A percentile compares a stretch with the other conserved stretches of the same genome.
Evolutionary conservation across 192 early-diverging fungal genomes (phyloP).

Genomic region (Lunasporangiospora selenospora): DNA sequence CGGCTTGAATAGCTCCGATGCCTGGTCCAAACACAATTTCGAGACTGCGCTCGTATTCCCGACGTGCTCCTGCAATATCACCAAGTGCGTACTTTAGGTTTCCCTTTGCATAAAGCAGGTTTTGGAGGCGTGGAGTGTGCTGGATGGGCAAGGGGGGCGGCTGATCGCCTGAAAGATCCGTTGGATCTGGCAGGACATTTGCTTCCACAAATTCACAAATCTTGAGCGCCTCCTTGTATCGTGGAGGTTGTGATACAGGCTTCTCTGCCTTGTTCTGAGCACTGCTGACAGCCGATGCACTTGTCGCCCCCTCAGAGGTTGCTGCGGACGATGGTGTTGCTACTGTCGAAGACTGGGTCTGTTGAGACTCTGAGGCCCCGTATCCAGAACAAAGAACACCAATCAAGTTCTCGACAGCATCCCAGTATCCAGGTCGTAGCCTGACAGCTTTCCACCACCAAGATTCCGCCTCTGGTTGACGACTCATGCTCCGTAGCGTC

Average conservation of each 20-base stretch:
- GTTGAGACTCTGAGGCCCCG: constrained; percentile 21
- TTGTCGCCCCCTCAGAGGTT: constrained; percentile 9
- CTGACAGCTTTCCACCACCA: constrained; percentile 87
- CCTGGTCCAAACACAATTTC: constrained; percentile 67
- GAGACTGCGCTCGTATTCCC: constrained; percentile 85
- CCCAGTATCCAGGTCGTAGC: constrained; percentile 91
- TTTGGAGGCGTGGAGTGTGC: constrained; percentile 76
- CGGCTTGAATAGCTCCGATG: constrained; percentile 37
- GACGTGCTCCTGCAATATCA: constrained; percentile 70
- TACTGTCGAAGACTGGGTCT: constrained; percentile 8
- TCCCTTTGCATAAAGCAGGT: constrained; percentile 87
- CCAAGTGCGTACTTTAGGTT: constrained; percentile 83
- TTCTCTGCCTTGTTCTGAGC: constrained; percentile 12
- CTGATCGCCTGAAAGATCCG: constrained; percentile 32
- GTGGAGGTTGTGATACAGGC: constrained; percentile 44
- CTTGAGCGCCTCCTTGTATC: constrained; percentile 80
- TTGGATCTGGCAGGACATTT: constrained; percentile 52
- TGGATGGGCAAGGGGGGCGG: constrained; percentile 59
- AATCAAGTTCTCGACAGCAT: constrained; percentile 88
- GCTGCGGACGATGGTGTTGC: constrained; percentile 8
- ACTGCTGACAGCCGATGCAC: constrained; percentile 4
- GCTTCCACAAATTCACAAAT: constrained; percentile 84
- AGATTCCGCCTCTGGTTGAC: constrained; percentile 74
- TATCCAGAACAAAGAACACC: constrained; percentile 72
- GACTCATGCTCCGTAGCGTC: constrained; percentile 81